These are phyloP conservation scores for Carex arenaria DNA, from an alignment of 202 grass and related monocot species.

Conservation along the genomic window DNA sequence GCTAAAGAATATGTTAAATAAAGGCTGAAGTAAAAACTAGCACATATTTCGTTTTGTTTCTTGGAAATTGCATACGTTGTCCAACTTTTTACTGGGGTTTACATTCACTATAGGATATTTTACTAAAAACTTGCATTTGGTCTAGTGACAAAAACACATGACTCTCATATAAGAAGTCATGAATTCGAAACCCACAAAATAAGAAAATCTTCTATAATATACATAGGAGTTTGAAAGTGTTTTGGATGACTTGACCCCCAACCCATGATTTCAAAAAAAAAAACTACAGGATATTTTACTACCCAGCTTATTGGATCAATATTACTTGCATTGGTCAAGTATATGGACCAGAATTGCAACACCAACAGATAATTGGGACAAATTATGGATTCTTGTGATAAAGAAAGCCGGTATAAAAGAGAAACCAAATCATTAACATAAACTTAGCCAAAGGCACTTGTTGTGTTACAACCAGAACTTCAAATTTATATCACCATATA, in stretches of 20 bases:
- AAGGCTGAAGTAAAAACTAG: neutral
- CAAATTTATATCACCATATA: slow-evolving; percentile 18
- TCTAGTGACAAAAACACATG: too few species aligned
- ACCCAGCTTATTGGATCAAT: neutral
- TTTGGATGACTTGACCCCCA: too few species aligned
- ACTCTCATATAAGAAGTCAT: too few species aligned
- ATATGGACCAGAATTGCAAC: neutral
- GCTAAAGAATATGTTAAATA: neutral
- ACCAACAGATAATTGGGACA: neutral
- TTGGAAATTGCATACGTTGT: neutral
- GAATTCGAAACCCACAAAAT: too few species aligned
- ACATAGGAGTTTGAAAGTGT: too few species aligned
- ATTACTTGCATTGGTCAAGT: neutral
- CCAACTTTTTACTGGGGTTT: too few species aligned
- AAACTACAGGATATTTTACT: too few species aligned
- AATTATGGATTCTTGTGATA: neutral
- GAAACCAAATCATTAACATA: slow-evolving; percentile 8
- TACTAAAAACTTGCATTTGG: too few species aligned
- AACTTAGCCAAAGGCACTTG: neutral
- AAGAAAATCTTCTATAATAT: too few species aligned
- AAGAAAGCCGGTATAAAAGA: neutral
- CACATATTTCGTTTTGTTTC: neutral
- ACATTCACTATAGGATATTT: neutral
- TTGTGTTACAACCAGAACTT: neutral
- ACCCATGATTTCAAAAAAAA: too few species aligned